Evolutionary conservation across 108 stramenopile species (phyloP), one percentile per base, ranked within the genome.

Genomic region (Discostella pseudostelligera): DNA sequence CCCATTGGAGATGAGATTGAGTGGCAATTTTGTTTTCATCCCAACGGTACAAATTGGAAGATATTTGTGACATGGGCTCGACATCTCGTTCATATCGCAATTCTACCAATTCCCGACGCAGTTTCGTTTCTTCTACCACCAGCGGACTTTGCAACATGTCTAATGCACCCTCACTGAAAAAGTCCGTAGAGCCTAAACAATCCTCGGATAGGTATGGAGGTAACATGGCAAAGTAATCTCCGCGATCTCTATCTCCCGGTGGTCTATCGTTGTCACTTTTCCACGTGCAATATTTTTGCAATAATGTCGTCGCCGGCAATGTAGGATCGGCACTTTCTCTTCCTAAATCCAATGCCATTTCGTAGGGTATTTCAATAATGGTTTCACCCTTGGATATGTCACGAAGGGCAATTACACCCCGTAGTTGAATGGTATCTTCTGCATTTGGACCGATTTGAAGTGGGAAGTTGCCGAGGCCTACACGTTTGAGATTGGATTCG

Each of bases 311-410:
- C 14, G 84, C 90, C 3, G 90, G 86, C 17, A 84, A 3, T 2
- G 87, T 87, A 22, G 87, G 87, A 77, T 92, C 87, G 24, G 59
- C 64, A 45, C 59, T 80, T 64, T 87, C 81, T 40, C 70, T 82
- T 0, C 90, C 90, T 22, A 92, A 64, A 67, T 92, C 84, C 13
- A 87, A 29, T 0, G 86, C 83, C 70, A 83, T 56, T 50, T 87
- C 87, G 47, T 87, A 89, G 0, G 90, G 90, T 22, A 92, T 82
- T 22, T 78, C 74, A 54, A 92, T 83, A 36, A 92, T 86, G 32
- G 63, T 55, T 39, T 89, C 85, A 11, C 90, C 90, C 67, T 86
- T 85, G 46, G 74, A 77, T 16, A 92, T 76, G 25, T 79, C 63
- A 28, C 75, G 71, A 62, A 82, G 37, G 14, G 90, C 87, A 2